Base-by-base conservation (phyloP, 2,329 filamentous ascomycete species). In the Hypoxylon sp. region DNA sequence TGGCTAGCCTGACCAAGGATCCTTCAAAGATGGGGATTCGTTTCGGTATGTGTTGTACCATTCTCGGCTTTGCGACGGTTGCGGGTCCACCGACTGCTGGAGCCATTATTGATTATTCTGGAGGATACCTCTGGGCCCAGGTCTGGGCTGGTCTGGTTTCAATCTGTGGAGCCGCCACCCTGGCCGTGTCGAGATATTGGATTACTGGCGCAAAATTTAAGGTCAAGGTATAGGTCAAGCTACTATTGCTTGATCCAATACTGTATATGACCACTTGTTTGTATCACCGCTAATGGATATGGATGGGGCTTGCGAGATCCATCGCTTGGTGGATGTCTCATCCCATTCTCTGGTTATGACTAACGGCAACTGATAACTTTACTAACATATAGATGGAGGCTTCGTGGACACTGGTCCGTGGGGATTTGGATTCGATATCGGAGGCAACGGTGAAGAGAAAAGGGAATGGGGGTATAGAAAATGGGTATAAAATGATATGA, bases 41-140 rank as follows among this genome's bases (percentile, higher is more conserved):
- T 3, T 82, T 82, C 63, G 81, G 82, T 53, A 83, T 83, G 81
- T 77, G 83, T 19, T 80, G 78, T 48, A 81, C 79, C 0, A 65
- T 82, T 19, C 73, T 77, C 5, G 78, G 77, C 0, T 80, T 83
- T 60, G 81, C 81, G 1, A 78, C 79, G 6, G 73, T 84, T 16
- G 81, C 81, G 2, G 82, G 82, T 0, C 80, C 81, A 19, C 81
- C 81, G 2, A 80, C 78, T 1, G 81, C 80, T 0, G 81, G 82
- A 3, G 80, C 80, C 12, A 82, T 84, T 63, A 81, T 84, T 50
- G 81, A 83, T 55, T 67, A 63, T 52, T 76, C 77, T 7, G 74
- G 75, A 1, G 81, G 82, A 12, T 84, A 81, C 66, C 58, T 79
- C 12, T 80, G 79, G 70, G 81, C 83, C 1, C 82, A 85, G 73